A percentile compares a stretch with the other conserved stretches of the same genome.
These are phyloP conservation scores for Candida piceae DNA, from an alignment of 805 yeast species.

Conservation along the genomic window DNA sequence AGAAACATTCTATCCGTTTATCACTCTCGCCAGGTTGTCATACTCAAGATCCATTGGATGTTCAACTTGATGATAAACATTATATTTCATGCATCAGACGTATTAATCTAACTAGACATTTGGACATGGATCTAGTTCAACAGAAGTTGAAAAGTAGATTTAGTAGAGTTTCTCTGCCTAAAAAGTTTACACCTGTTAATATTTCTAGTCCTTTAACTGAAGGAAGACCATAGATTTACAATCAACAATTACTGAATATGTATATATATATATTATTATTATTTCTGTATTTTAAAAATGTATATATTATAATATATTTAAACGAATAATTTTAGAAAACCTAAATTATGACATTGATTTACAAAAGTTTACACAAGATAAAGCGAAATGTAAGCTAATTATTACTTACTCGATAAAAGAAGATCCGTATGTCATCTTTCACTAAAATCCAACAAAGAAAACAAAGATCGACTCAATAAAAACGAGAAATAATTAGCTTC, in stretches of 20 bases:
- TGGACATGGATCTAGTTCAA: constrained; percentile 84
- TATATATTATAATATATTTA: too few relatives aligned
- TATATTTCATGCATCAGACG: constrained; percentile 95
- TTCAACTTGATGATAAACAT: constrained; percentile 92
- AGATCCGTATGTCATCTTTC: neutral
- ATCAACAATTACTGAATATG: too few relatives aligned
- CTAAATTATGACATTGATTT: too few relatives aligned
- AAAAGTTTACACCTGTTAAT: constrained; percentile 84
- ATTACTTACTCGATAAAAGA: neutral
- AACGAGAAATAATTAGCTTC: neutral
- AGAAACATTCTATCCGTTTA: constrained; percentile 83
- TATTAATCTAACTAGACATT: constrained; percentile 82
- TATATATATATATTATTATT: too few relatives aligned
- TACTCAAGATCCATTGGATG: constrained; percentile 95
- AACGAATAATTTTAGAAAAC: too few relatives aligned
- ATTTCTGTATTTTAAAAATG: too few relatives aligned
- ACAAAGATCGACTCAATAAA: neutral
- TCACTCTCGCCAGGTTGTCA: constrained; percentile 98
- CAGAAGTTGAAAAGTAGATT: constrained; percentile 79
- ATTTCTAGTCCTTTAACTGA: constrained; percentile 51
- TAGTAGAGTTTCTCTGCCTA: constrained; percentile 83
- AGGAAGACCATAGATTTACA: too few relatives aligned
- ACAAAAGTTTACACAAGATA: neutral
- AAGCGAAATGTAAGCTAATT: neutral
- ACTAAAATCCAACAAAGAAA: constrained; percentile 1